A percentile compares a stretch with the other conserved stretches of the same genome.
Evolutionary conservation across 2,329 filamentous ascomycete genomes (phyloP).

Genomic region (Cadophora luteo-olivacea): DNA sequence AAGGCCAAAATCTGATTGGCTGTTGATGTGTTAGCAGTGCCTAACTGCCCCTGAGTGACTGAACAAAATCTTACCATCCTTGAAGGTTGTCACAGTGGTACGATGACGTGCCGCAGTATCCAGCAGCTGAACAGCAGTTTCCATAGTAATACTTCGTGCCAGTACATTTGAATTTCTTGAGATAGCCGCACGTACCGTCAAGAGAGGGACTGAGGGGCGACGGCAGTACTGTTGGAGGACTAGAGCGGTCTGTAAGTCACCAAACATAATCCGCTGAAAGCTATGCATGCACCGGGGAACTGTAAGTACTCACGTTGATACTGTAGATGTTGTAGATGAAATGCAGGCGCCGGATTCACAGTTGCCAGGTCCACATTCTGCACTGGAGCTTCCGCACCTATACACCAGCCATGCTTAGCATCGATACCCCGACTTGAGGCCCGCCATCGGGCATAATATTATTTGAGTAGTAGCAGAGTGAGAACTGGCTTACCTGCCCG

Average conservation of each 20-base stretch:
- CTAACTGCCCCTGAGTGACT: not conserved
- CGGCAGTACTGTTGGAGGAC: not conserved
- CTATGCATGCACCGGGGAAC: not conserved
- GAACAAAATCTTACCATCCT: conserved; percentile 6
- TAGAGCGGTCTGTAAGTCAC: not conserved
- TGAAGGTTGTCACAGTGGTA: conserved; percentile 1
- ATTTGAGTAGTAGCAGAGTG: not conserved
- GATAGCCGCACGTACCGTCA: conserved; percentile 4
- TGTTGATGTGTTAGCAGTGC: not conserved
- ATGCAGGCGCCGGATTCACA: conserved; percentile 2
- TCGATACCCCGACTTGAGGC: no score
- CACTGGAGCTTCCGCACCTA: conserved; percentile 5
- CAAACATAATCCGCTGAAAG: not conserved
- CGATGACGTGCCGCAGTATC: not conserved
- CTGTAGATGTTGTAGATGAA: not conserved
- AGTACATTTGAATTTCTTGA: conserved; percentile 2
- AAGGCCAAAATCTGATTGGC: conserved; percentile 3
- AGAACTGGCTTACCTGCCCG: not conserved
- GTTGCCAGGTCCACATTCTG: conserved; percentile 11
- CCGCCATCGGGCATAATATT: not conserved
- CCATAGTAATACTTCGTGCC: conserved; percentile 2
- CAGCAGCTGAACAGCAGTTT: conserved; percentile 9
- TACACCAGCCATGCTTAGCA: no score
- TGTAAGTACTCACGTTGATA: not conserved
- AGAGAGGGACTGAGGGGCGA: not conserved